These are phyloP conservation scores for Phialemoniopsis sp. DNA, from an alignment of 2,329 filamentous ascomycete genomes.

Conservation along the genomic window DNA sequence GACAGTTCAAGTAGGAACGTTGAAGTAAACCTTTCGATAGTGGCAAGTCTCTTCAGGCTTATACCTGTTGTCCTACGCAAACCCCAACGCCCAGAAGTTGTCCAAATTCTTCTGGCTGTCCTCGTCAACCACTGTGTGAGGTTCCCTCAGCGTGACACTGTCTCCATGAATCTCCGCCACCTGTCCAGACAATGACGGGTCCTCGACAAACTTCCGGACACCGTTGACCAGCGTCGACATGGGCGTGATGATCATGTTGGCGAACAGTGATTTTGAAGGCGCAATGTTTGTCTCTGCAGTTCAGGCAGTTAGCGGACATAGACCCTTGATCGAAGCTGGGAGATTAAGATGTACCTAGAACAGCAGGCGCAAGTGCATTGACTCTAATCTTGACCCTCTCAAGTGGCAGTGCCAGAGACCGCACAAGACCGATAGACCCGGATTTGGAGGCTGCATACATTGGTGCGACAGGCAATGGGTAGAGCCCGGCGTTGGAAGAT, in stretches of 20 bases:
- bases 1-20: too few relatives aligned
- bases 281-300: conserved; percentile 39
- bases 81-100: conserved; percentile 40
- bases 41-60: too few relatives aligned
- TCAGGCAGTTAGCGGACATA: conserved; percentile 3
- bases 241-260: conserved; percentile 44
- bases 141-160: conserved; percentile 39
- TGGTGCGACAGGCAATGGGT: conserved; percentile 45
- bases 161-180: conserved; percentile 48
- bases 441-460: conserved; percentile 44
- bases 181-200: conserved; percentile 34
- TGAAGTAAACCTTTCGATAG: too few relatives aligned
- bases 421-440: conserved; percentile 43
- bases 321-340: neutral
- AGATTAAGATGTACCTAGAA: conserved; percentile 32
- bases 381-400: conserved; percentile 38
- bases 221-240: conserved; percentile 41
- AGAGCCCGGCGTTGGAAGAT: conserved; percentile 47
- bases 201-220: conserved; percentile 33
- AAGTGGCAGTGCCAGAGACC: conserved; percentile 36
- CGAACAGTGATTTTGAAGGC: conserved; percentile 36
- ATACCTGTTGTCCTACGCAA: conserved; percentile 26
- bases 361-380: conserved; percentile 45
- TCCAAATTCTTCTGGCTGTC: conserved; percentile 42
- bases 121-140: conserved; percentile 40